Evolutionary conservation across 257 asterid species (phyloP), one percentile per base, ranked within the genome.

Genomic region (Marsdenia floribunda): DNA sequence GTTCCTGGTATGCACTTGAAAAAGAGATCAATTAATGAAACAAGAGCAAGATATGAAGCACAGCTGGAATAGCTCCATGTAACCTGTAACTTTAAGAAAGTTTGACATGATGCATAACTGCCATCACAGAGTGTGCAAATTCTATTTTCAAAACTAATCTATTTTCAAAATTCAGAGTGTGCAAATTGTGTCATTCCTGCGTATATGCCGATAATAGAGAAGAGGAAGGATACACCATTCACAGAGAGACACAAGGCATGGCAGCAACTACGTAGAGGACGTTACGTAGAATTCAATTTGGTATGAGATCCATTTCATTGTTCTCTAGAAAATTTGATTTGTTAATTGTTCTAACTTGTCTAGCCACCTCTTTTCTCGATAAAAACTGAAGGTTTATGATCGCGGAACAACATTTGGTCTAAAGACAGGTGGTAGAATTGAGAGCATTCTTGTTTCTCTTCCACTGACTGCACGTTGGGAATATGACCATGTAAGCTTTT

Each of bases 401-500:
- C 96, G 99, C 57, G 99, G 99, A 83, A 94, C 99, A 50, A 94
- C 99, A 77, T 94, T 94, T 83, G 99, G 99, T 74, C 97, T 95
- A 72, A 95, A 95, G 83, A 95, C 99, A 59, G 99, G 99, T 55
- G 99, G 99, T 68, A 87, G 99, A 87, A 95, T 95, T 44, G 99
- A 95, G 90, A 95, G 99, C 77, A 95, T 95, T 79, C 99, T 94
- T 21, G 98, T 94, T 74, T 94, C 99, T 55, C 98, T 94, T 80
- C 99, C 99, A 54, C 86, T 94, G 42, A 83, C 94, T 73, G 92
- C 97, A 5, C 96, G 99, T 13, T 94, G 98, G 97, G 99, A 94
- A 80, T 94, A 94, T 53, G 88, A 90, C 82, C 98, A 95, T 64
- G 99, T 95, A 85, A 89, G 91, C 77, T 53, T 76, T 68, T 65